Percentiles rank a stretch among this genome's conserved stretches.
Evolutionary conservation across 1,284 basidiomycete species (phyloP).

Genomic region (Malassezia arunalokei): DNA sequence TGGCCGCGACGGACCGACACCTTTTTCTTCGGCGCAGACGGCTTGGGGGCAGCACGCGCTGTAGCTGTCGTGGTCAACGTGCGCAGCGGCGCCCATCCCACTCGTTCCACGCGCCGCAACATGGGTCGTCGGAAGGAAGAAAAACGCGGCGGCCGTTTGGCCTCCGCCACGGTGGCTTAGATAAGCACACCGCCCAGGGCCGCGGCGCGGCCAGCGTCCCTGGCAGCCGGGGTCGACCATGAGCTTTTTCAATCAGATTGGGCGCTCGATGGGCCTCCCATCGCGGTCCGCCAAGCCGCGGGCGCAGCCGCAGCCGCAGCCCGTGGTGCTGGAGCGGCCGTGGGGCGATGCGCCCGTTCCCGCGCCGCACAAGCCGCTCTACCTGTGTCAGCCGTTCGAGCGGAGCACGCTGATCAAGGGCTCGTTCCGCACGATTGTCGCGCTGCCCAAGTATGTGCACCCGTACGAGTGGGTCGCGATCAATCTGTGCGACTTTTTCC

Average conservation of each 20-base stretch:
- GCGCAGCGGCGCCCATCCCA: background rate
- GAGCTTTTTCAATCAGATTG: constrained; percentile 39
- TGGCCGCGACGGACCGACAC: constrained; percentile 30
- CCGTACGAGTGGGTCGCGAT: constrained; percentile 83
- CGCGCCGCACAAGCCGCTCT: constrained; percentile 29
- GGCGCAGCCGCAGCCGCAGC: constrained; percentile 3
- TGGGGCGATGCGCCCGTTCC: background rate
- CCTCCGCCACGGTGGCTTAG: too few relatives aligned
- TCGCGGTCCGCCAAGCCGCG: background rate
- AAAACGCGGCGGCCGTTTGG: background rate
- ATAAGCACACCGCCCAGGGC: too few relatives aligned
- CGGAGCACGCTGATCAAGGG: constrained; percentile 94
- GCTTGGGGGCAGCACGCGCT: constrained; percentile 17
- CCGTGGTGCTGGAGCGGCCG: background rate
- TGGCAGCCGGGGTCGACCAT: constrained; percentile 8
- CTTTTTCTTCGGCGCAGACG: constrained; percentile 31
- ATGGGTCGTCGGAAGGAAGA: background rate
- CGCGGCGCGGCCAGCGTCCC: too few relatives aligned
- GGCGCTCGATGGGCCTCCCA: constrained; percentile 34
- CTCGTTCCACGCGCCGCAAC: background rate
- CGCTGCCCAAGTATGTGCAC: constrained; percentile 67
- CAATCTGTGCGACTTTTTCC: constrained; percentile 61
- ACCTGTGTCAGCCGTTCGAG: constrained; percentile 57
- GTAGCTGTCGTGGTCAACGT: background rate
- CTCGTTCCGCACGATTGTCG: constrained; percentile 95